Base-by-base conservation (phyloP, 2,329 filamentous ascomycete genomes). In the Balansia obtecta region DNA sequence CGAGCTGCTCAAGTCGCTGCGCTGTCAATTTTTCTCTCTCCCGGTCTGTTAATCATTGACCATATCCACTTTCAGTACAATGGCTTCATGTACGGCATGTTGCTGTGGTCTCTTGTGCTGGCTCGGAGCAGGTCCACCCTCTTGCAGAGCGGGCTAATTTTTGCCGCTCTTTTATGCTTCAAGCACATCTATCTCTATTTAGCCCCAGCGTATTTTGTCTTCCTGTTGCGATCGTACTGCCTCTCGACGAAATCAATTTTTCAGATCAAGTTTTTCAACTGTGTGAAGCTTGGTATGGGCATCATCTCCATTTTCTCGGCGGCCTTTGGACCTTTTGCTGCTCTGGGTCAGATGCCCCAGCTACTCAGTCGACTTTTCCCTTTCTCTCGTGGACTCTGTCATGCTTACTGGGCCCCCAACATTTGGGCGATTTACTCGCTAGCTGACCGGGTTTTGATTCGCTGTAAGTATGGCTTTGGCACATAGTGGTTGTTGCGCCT, bases 51-150 rank as follows among this genome's bases (percentile, higher is more conserved):
- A 53, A 94, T 98, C 64, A 97, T 98, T 65, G 93, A 98, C 63
- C 93, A 98, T 65, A 91, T 96, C 56, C 90, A 96, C 67, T 98
- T 98, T 67, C 93, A 98, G 72, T 98, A 98, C 72, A 98, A 98
- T 71, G 91, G 93, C 40, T 89, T 90, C 69, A 81, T 98, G 69
- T 98, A 97, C 65, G 93, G 93, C 38, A 72, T 97, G 42, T 73
- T 98, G 47, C 79, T 97, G 38, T 74, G 91, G 49, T 97, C 93
- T 2, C 76, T 98, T 45, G 85, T 94, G 1, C 71, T 94, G 52
- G 88, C 89, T 7, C 82, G 88, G 47, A 80, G 83, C 58, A 80
- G 79, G 61, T 84, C 84, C 2, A 86, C 86, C 0, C 72, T 93
- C 34, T 75, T 97, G 12, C 72, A 74, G 44, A 93, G 89, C 58